phyloP scores from a whole-genome alignment of 352 stramenopile genomes.

The Phytophthora sojae region DNA sequence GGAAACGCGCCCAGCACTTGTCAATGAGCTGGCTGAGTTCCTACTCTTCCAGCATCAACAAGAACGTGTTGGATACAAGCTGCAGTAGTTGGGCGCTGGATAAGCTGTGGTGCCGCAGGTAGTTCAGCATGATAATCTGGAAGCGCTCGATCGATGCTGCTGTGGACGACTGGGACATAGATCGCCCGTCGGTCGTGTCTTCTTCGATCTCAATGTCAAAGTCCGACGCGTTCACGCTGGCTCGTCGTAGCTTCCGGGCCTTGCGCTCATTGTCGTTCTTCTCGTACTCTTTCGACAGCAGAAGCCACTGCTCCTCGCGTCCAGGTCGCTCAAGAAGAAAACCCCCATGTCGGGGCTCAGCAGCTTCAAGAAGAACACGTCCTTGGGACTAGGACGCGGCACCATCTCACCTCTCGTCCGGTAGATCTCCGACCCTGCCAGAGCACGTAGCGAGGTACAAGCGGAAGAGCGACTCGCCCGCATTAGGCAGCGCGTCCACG shows the following conservation, averaged over 20 bases:
- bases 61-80: slow-evolving; percentile 49
- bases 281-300: slow-evolving; percentile 71
- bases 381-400: slow-evolving; percentile 37
- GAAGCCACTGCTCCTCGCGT: slow-evolving; percentile 64
- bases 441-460: slow-evolving; percentile 65
- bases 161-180: slow-evolving; percentile 2
- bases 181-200: slow-evolving; percentile 27
- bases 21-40: slow-evolving; percentile 53
- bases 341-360: slow-evolving; percentile 71
- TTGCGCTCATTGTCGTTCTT: slow-evolving; percentile 55
- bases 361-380: slow-evolving; percentile 67
- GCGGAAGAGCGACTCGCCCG: slow-evolving; percentile 67
- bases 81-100: slow-evolving; percentile 56
- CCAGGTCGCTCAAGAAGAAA: slow-evolving; percentile 75
- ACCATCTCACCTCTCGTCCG: slow-evolving; percentile 12
- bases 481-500: slow-evolving; percentile 58
- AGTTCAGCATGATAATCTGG: slow-evolving; percentile 70
- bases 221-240: slow-evolving; percentile 13
- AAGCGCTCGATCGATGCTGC: slow-evolving; percentile 56
- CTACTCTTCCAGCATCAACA: slow-evolving; percentile 57
- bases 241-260: slow-evolving; percentile 26
- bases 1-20: slow-evolving; percentile 46
- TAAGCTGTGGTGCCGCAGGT: slow-evolving; percentile 56
- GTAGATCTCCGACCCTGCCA: slow-evolving; percentile 27
- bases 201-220: slow-evolving; percentile 28